Base-by-base conservation (phyloP, 1,284 basidiomycete genomes). In the Retiboletus fuscus region DNA sequence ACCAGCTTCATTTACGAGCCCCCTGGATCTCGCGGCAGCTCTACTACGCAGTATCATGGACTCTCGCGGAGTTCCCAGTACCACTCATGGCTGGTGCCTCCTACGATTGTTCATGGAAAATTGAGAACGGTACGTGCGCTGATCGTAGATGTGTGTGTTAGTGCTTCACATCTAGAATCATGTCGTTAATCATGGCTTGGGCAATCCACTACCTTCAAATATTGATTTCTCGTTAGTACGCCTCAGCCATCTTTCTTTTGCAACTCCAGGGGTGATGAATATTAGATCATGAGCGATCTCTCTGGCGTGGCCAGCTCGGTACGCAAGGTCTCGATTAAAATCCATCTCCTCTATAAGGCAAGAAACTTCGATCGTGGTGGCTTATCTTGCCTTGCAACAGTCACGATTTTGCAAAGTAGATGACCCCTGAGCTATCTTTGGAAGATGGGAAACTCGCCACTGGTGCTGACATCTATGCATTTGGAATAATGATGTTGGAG, bases 271-370 rank as follows among this genome's bases (percentile, higher is more conserved):
- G 12, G 3, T 39, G 12, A 58, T 15, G 34, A 2, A n/a, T 39
- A 10, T 10, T 41, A 58, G 57, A 58, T 58, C 22, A 58, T 58
- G 57, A 58, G 20, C 34, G 57, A 58, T 41, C 57, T 58, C 34
- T 39, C 30, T n/a, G 57, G 57, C 18, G 57, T 58, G 11, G 57
- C 57, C 8, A 34, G 39, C 34, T 58, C 57, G 57, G 57, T 58
- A 28, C 34, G 57, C 34, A 34, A 12, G n/a, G n/a, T n/a, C n/a
- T 58, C 20, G 11, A 41, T 11, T 57, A 6, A 34, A 22, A 34
- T 30, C 28, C 5, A 55, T 51, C 4, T 4, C n/a, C n/a, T n/a
- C n/a, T n/a, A n/a, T n/a, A n/a, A n/a, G n/a, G n/a, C n/a, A n/a
- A n/a, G n/a, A n/a, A n/a, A n/a, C n/a, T n/a, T n/a, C n/a, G n/a